Conservation (phyloP, 139 green algal species). For the Closterium sp. region DNA sequence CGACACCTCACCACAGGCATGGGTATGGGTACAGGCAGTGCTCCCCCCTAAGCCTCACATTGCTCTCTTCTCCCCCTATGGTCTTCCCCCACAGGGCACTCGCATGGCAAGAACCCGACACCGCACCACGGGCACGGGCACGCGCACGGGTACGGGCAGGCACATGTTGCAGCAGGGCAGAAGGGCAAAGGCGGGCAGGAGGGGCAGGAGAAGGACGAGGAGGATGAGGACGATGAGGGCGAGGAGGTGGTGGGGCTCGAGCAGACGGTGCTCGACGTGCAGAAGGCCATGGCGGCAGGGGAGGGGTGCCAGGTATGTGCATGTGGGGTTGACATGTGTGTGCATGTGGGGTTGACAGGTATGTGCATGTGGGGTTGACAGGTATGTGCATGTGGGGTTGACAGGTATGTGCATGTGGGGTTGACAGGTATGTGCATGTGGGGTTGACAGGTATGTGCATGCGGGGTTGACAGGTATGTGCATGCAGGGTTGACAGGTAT, state of each 20-base stretch:
- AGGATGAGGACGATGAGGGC: slow-evolving; percentile 7
- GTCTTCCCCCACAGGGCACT: slow-evolving; percentile 1
- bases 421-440: too few species aligned
- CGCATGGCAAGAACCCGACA: neutral
- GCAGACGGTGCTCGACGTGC: neutral
- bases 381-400: neutral
- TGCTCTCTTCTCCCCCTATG: neutral
- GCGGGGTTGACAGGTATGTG: too few species aligned
- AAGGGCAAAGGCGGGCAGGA: neutral
- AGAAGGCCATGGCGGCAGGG: neutral
- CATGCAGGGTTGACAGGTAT: too few species aligned
- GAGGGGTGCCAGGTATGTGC: neutral
- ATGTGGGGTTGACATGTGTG: neutral
- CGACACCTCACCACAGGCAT: neutral
- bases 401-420: too few species aligned
- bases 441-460: too few species aligned
- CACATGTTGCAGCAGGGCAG: neutral
- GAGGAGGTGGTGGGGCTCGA: neutral
- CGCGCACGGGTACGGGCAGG: neutral
- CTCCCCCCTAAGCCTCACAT: too few species aligned
- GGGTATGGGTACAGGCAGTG: neutral
- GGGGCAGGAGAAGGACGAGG: slow-evolving; percentile 6
- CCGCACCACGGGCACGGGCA: neutral
- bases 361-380: too few species aligned
- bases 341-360: neutral